A percentile compares a stretch with the other conserved stretches of the same genome.
Evolutionary conservation across 2,329 filamentous ascomycete species (phyloP).

Genomic region (Pleomassaria siparia): DNA sequence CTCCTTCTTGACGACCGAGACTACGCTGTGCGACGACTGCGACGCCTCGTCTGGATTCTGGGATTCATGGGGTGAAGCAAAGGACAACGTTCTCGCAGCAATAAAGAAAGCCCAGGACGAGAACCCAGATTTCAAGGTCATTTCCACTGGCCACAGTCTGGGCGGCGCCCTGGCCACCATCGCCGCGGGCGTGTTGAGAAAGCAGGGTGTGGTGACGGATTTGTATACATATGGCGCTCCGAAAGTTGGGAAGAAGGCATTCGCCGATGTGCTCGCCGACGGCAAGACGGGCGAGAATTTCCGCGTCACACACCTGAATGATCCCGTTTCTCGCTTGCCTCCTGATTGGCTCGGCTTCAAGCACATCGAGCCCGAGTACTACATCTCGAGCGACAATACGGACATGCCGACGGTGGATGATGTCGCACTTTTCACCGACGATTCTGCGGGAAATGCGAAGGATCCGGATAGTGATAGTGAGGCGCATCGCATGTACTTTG

Average conservation of each 20-base stretch:
- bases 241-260: constrained; percentile 61
- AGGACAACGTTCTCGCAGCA: constrained; percentile 44
- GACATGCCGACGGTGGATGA: constrained; percentile 22
- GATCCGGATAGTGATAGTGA: constrained; percentile 25
- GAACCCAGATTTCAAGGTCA: constrained; percentile 56
- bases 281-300: constrained; percentile 57
- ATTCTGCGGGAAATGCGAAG: constrained; percentile 33
- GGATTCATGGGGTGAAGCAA: constrained; percentile 60
- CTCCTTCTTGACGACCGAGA: constrained; percentile 46
- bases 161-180: constrained; percentile 66
- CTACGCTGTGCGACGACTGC: constrained; percentile 51
- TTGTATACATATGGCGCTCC: constrained; percentile 70
- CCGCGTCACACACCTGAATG: constrained; percentile 67
- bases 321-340: constrained; percentile 71
- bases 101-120: constrained; percentile 48
- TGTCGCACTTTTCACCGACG: constrained; percentile 22
- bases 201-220: constrained; percentile 51
- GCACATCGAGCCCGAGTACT: constrained; percentile 72
- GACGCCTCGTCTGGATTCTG: constrained; percentile 61
- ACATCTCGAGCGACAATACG: constrained; percentile 30
- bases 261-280: constrained; percentile 56
- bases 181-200: constrained; percentile 59
- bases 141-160: constrained; percentile 69
- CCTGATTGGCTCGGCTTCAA: constrained; percentile 61
- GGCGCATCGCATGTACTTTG: constrained; percentile 42